Conservation (phyloP, 805 yeast genomes). For the Yarrowia porcina region DNA sequence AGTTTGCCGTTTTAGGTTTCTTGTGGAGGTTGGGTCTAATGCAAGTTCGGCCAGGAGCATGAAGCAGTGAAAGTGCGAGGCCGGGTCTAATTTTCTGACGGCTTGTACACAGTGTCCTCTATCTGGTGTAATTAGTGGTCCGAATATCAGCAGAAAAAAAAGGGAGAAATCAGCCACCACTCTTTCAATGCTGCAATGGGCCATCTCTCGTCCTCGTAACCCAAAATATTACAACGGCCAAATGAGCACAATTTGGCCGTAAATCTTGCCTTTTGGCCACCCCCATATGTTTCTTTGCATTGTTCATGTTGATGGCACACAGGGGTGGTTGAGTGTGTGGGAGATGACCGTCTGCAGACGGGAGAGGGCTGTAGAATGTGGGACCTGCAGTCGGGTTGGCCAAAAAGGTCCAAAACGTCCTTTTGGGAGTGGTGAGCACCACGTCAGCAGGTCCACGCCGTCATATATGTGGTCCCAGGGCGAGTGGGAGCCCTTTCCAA, state of each 20-base stretch:
- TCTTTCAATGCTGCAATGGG: background rate
- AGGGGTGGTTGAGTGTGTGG: background rate
- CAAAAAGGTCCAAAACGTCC: background rate
- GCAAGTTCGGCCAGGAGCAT: background rate
- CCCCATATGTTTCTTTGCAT: conserved; percentile 5
- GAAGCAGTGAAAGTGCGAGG: background rate
- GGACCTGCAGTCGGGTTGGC: background rate
- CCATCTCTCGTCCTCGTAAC: background rate
- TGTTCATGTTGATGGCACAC: conserved; percentile 1
- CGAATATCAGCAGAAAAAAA: too few relatives aligned
- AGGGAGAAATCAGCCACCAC: too few relatives aligned
- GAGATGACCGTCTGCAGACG: background rate
- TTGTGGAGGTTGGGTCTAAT: background rate
- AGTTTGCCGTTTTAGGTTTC: background rate
- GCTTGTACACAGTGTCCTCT: background rate
- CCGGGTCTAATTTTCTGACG: background rate
- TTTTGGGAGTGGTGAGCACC: background rate
- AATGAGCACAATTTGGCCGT: conserved; percentile 10
- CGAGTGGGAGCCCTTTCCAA: background rate
- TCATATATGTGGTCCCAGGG: background rate
- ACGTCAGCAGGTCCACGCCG: background rate
- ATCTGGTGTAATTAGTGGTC: background rate
- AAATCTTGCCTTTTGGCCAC: background rate
- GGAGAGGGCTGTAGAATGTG: background rate
- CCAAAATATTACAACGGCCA: conserved; percentile 8